Conservation (phyloP, 2,329 filamentous ascomycete species). For the Stagonosporopsis vannaccii region DNA sequence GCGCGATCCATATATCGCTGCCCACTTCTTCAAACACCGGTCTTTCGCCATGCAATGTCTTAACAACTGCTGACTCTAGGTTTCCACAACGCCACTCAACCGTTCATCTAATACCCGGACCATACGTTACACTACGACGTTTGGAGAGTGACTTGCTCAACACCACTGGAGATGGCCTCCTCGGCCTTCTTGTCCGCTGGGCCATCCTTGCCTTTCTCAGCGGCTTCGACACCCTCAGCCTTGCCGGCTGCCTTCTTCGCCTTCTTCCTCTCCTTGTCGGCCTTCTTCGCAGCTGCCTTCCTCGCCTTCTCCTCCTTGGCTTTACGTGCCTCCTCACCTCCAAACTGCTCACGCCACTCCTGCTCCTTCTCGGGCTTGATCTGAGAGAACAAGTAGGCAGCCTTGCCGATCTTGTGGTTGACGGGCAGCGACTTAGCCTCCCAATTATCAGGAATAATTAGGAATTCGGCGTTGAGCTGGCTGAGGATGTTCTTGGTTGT, state of each 20-base stretch:
- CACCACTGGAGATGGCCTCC: slow-evolving; percentile 55
- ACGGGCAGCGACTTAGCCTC: slow-evolving; percentile 55
- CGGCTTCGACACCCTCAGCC: slow-evolving; percentile 77
- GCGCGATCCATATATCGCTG: neutral
- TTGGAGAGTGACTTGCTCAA: slow-evolving; percentile 55
- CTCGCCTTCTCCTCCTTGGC: slow-evolving; percentile 74
- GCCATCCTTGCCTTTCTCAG: slow-evolving; percentile 71
- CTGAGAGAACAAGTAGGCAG: slow-evolving; percentile 80
- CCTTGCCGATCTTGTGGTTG: slow-evolving; percentile 82
- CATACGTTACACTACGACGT: slow-evolving; percentile 40
- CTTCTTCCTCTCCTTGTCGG: slow-evolving; percentile 69
- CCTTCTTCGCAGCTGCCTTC: slow-evolving; percentile 64
- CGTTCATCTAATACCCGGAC: neutral
- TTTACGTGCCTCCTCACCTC: slow-evolving; percentile 70
- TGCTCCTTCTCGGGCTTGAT: slow-evolving; percentile 84
- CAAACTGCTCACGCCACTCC: slow-evolving; percentile 81
- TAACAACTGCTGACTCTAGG: slow-evolving; percentile 4
- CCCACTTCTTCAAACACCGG: neutral
- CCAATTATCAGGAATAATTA: slow-evolving; percentile 64
- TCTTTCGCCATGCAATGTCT: slow-evolving; percentile 1
- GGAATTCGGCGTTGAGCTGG: slow-evolving; percentile 70
- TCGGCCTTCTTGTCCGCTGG: slow-evolving; percentile 50
- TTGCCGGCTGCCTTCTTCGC: slow-evolving; percentile 68
- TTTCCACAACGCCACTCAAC: neutral
- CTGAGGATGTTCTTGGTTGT: slow-evolving; percentile 72